These are phyloP conservation scores for Mycena sanguinolenta DNA, from an alignment of 768 basidiomycete genomes.

Conservation along the genomic window DNA sequence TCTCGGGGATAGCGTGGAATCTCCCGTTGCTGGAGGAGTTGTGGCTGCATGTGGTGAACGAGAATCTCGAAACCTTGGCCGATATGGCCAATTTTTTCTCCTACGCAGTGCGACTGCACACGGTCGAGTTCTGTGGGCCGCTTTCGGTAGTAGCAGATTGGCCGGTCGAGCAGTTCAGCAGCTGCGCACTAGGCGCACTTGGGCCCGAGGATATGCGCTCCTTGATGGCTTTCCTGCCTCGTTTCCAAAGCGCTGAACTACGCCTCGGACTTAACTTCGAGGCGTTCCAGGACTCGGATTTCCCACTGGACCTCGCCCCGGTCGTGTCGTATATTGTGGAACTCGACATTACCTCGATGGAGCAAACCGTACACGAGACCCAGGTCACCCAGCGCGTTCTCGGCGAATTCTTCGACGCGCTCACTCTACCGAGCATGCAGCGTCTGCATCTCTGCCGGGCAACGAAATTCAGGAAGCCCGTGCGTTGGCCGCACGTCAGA, in stretches of 20 bases:
- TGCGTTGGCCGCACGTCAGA: neutral
- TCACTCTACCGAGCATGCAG: conserved; percentile 6
- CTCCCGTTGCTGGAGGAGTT: conserved; percentile 14
- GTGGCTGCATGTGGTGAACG: neutral
- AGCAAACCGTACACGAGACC: neutral
- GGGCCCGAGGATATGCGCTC: neutral
- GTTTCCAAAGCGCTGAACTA: neutral
- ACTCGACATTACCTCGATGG: neutral
- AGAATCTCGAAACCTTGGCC: neutral
- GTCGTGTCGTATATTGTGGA: neutral
- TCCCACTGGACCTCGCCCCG: neutral
- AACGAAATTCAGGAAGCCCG: neutral
- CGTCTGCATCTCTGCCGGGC: neutral
- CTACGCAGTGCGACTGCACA: neutral
- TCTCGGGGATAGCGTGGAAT: neutral
- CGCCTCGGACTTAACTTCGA: neutral
- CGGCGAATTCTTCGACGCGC: neutral
- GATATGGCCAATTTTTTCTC: neutral
- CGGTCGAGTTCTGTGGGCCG: conserved; percentile 1
- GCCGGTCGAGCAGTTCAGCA: conserved; percentile 8
- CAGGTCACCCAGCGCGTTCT: conserved; percentile 2
- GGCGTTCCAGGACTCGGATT: neutral
- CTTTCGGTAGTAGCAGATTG: neutral
- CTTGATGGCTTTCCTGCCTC: neutral
- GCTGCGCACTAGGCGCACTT: neutral